These are phyloP conservation scores for Colletotrichum euphorbiae DNA, from an alignment of 2,329 filamentous ascomycete species.

Conservation along the genomic window DNA sequence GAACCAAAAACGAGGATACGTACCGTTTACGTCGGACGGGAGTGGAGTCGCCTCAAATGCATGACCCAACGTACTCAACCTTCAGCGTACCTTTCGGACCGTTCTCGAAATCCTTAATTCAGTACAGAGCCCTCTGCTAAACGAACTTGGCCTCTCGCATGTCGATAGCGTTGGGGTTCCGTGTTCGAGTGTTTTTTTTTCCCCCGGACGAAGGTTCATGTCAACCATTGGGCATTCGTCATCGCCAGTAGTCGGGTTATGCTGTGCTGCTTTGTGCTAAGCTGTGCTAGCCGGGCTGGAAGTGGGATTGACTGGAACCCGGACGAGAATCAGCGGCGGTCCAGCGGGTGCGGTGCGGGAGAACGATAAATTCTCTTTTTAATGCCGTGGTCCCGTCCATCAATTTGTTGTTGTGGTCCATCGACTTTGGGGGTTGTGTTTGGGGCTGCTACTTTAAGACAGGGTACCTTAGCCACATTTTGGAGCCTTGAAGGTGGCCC, in stretches of 20 bases:
- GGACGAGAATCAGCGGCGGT: neutral
- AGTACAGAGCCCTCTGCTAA: constrained; percentile 9
- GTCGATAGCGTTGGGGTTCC: neutral
- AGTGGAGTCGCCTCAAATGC: constrained; percentile 36
- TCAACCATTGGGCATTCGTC: constrained; percentile 4
- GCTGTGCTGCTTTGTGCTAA: constrained; percentile 6
- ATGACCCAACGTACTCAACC: constrained; percentile 38
- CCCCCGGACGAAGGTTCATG: constrained; percentile 2
- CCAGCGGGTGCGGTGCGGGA: constrained; percentile 29
- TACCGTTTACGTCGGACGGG: constrained; percentile 30
- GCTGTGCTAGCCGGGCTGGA: neutral
- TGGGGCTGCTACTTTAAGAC: constrained; percentile 35
- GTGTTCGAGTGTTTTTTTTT: neutral
- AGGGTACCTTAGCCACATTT: constrained; percentile 36
- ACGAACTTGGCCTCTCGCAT: neutral
- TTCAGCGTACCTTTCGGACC: constrained; percentile 37
- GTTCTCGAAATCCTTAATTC: constrained; percentile 24
- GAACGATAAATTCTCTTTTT: constrained; percentile 35
- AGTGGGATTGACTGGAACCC: constrained; percentile 5
- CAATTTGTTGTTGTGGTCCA: constrained; percentile 38
- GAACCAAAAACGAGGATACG: constrained; percentile 29
- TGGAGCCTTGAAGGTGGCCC: constrained; percentile 35
- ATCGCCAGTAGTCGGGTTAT: neutral
- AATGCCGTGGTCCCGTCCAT: constrained; percentile 33
- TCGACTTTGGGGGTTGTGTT: constrained; percentile 33